Percentiles rank a stretch among this genome's conserved stretches.
phyloP scores from a whole-genome alignment of 768 basidiomycete genomes.

The Psilocybe tampanensis region DNA sequence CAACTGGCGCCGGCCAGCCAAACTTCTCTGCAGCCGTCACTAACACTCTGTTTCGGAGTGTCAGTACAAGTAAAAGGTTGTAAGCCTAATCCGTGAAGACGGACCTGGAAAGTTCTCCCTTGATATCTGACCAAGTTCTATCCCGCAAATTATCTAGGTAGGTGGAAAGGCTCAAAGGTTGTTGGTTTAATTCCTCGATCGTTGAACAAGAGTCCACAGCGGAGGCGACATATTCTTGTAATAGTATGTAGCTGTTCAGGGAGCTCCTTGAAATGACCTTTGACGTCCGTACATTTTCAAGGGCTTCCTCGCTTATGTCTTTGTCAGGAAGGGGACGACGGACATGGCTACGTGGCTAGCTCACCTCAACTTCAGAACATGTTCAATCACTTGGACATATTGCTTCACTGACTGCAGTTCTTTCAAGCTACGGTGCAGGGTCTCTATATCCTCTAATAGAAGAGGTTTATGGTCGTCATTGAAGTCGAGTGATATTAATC shows the following conservation, averaged over 20 bases:
- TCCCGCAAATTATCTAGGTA: conserved; percentile 67
- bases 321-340: conserved; percentile 8
- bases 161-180: conserved; percentile 57
- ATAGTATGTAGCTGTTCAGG: conserved; percentile 57
- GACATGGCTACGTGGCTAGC: conserved; percentile 14
- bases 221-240: conserved; percentile 62
- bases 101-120: conserved; percentile 62
- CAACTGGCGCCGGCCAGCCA: conserved; percentile 82
- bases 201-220: conserved; percentile 46
- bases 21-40: conserved; percentile 68
- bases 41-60: conserved; percentile 51
- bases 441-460: conserved; percentile 82
- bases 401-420: conserved; percentile 75
- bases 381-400: conserved; percentile 77
- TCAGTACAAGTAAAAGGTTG: conserved; percentile 16
- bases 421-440: conserved; percentile 72
- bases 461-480: conserved; percentile 55
- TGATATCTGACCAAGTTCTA: conserved; percentile 80
- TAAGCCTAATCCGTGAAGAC: conserved; percentile 23
- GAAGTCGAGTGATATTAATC: conserved; percentile 60
- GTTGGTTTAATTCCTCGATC: conserved; percentile 48
- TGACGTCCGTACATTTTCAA: conserved; percentile 50
- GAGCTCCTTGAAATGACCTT: conserved; percentile 43
- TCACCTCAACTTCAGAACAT: conserved; percentile 73
- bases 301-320: conserved; percentile 54